phyloP scores from a whole-genome alignment of 2,329 filamentous ascomycete genomes.

The Alternaria triticimaculans region DNA sequence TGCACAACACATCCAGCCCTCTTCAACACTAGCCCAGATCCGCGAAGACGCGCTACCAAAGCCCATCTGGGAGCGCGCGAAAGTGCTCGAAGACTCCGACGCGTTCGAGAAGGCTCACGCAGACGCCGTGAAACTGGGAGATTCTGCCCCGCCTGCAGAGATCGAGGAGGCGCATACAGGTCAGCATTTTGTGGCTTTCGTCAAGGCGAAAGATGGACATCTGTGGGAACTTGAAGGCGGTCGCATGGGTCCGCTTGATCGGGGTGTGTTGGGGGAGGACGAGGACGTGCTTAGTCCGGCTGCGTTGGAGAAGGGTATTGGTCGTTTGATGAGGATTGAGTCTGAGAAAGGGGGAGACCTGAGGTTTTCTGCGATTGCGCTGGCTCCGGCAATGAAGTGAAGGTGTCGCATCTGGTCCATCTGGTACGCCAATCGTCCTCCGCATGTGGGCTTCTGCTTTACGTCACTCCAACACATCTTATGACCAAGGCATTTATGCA shows the following conservation, averaged over 20 bases:
- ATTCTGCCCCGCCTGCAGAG: slow-evolving; percentile 44
- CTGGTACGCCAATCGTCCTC: neutral
- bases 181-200: slow-evolving; percentile 57
- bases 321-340: slow-evolving; percentile 47
- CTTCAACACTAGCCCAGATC: slow-evolving; percentile 55
- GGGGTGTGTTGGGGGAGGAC: slow-evolving; percentile 48
- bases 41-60: slow-evolving; percentile 54
- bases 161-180: slow-evolving; percentile 39
- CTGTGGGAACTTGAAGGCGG: slow-evolving; percentile 57
- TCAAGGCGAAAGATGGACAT: slow-evolving; percentile 54
- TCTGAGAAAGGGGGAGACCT: slow-evolving; percentile 47
- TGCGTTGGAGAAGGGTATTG: slow-evolving; percentile 52
- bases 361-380: slow-evolving; percentile 55
- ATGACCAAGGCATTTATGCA: neutral
- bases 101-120: slow-evolving; percentile 54
- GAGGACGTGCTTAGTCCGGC: slow-evolving; percentile 55
- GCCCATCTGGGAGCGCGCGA: slow-evolving; percentile 54
- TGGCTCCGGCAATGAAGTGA: slow-evolving; percentile 31
- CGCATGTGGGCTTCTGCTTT: neutral
- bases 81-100: slow-evolving; percentile 58
- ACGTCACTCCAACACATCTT: neutral
- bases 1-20: slow-evolving; percentile 51
- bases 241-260: slow-evolving; percentile 55
- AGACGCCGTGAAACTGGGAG: slow-evolving; percentile 51
- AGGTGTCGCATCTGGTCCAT: neutral